Evolutionary conservation across 768 basidiomycete species (phyloP).

Genomic region (Suillus variegatus): DNA sequence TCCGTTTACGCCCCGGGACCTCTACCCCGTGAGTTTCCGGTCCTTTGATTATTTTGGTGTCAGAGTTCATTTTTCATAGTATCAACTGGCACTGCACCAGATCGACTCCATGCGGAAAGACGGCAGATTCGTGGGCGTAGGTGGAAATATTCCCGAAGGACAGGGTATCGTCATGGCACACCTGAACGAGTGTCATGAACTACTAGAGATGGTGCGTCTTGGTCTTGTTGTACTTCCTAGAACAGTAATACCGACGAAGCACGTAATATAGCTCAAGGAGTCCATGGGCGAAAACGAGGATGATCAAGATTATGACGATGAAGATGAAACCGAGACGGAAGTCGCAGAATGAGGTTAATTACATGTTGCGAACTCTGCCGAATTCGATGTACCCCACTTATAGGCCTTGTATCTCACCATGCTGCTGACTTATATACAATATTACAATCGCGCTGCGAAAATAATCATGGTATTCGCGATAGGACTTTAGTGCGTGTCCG

Average conservation of each 20-base stretch:
- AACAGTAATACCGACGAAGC: not conserved
- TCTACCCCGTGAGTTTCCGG: constrained; percentile 76
- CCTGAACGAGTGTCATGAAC: constrained; percentile 93
- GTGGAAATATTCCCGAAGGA: constrained; percentile 91
- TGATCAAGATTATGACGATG: constrained; percentile 45
- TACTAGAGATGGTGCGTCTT: constrained; percentile 83
- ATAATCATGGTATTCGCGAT: constrained; percentile 29
- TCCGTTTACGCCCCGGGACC: constrained; percentile 86
- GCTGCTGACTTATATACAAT: constrained; percentile 5
- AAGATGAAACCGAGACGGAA: constrained; percentile 17
- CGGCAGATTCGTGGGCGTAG: constrained; percentile 87
- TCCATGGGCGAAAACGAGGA: constrained; percentile 78
- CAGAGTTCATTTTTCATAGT: constrained; percentile 46
- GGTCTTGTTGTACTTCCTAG: not conserved
- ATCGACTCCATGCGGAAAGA: constrained; percentile 93
- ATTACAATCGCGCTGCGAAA: constrained; percentile 23
- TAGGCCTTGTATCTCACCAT: not conserved
- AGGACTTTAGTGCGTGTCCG: constrained; percentile 10
- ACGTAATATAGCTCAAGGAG: constrained; percentile 62
- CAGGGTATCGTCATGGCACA: constrained; percentile 97
- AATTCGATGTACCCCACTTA: constrained; percentile 6
- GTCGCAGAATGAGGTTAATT: constrained; percentile 3
- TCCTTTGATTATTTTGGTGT: constrained; percentile 8
- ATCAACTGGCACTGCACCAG: constrained; percentile 92
- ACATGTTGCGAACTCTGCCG: not conserved